Evolutionary conservation across 495 filamentous ascomycete species (phyloP).

Genomic region (Saxispiralis lemnorum): DNA sequence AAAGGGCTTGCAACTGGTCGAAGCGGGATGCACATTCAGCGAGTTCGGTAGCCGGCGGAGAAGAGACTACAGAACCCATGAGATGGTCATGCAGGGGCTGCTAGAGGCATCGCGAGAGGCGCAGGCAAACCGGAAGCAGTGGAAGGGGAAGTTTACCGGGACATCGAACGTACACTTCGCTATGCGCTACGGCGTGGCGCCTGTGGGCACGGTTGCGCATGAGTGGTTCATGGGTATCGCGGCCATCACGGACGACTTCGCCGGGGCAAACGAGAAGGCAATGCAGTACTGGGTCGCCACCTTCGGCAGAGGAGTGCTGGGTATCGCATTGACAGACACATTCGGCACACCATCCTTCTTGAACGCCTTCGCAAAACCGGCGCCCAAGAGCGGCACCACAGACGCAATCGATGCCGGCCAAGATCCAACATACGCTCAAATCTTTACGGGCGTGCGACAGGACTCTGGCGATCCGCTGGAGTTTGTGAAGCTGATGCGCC

Average conservation of each 20-base stretch:
- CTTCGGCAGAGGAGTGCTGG: constrained; percentile 75
- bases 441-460: constrained; percentile 77
- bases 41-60: constrained; percentile 84
- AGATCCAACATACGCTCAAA: constrained; percentile 54
- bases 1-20: constrained; percentile 60
- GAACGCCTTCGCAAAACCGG: constrained; percentile 54
- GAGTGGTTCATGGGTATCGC: constrained; percentile 99
- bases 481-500: constrained; percentile 66
- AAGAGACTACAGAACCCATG: constrained; percentile 87
- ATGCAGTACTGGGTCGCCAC: constrained; percentile 76
- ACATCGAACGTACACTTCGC: constrained; percentile 96
- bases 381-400: constrained; percentile 8
- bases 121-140: constrained; percentile 32
- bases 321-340: constrained; percentile 91
- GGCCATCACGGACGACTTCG: constrained; percentile 74
- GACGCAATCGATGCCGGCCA: constrained; percentile 5
- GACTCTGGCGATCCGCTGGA: constrained; percentile 79
- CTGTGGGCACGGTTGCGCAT: constrained; percentile 88
- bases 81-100: constrained; percentile 72
- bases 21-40: constrained; percentile 72
- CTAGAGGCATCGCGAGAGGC: constrained; percentile 52
- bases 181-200: constrained; percentile 66
- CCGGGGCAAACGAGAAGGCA: constrained; percentile 62
- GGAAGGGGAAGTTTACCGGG: constrained; percentile 56
- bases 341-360: constrained; percentile 89